Percentiles rank a stretch among this genome's conserved stretches.
These are phyloP conservation scores for Crithidia bombi DNA, from an alignment of 208 protist genomes.

Conservation along the genomic window DNA sequence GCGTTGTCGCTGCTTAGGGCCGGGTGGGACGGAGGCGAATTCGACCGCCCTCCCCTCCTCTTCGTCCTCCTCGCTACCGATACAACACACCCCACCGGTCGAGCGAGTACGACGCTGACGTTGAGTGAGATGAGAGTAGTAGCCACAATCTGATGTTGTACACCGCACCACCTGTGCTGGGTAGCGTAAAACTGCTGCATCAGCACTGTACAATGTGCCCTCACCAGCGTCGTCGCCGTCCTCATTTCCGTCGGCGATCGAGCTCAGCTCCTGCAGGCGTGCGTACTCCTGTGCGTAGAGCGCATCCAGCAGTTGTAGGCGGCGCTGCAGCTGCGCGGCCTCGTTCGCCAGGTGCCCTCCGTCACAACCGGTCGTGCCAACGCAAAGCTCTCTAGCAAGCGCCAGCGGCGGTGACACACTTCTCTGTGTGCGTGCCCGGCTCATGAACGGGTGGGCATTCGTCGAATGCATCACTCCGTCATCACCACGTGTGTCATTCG, in stretches of 20 bases:
- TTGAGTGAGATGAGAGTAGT: not conserved
- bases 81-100: too few species aligned
- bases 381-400: too few species aligned
- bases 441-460: too few species aligned
- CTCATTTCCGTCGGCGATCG: not conserved
- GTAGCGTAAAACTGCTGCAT: too few species aligned
- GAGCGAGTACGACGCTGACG: not conserved
- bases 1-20: not conserved
- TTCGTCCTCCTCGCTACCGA: not conserved
- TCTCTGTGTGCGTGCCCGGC: too few species aligned
- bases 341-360: not conserved
- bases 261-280: not conserved
- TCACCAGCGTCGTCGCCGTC: not conserved
- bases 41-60: not conserved
- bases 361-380: too few species aligned
- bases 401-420: too few species aligned
- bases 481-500: not conserved
- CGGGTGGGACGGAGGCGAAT: not conserved
- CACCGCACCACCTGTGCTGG: too few species aligned
- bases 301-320: slow-evolving; percentile 2
- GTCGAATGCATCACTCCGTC: not conserved
- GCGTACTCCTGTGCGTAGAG: slow-evolving; percentile 5
- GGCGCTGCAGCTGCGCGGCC: not conserved
- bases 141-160: too few species aligned
- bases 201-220: too few species aligned